These are phyloP conservation scores for Monilinia laxa DNA, from an alignment of 2,329 filamentous ascomycete genomes.

Conservation along the genomic window DNA sequence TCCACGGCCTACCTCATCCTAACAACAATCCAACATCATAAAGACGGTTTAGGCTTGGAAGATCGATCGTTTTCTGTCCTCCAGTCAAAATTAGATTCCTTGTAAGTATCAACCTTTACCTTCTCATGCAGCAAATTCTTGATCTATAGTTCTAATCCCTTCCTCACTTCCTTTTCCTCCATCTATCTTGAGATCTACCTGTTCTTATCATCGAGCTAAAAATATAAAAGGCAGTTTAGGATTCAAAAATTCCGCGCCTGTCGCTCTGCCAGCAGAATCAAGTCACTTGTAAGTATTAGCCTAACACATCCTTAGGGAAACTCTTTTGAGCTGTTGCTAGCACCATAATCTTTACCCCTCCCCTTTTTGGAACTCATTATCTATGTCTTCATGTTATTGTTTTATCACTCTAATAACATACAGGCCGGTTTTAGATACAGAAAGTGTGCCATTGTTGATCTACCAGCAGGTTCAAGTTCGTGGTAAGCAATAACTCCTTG, in stretches of 20 bases:
- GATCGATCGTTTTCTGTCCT: background rate
- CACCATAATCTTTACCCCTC: background rate
- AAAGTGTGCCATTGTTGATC: background rate
- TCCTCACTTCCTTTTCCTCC: background rate
- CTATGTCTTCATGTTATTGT: background rate
- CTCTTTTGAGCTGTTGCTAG: background rate
- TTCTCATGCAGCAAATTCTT: background rate
- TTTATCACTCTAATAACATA: background rate
- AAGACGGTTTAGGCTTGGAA: background rate
- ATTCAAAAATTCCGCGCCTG: background rate
- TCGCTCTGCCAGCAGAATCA: background rate
- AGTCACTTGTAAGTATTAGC: background rate
- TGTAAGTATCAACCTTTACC: background rate
- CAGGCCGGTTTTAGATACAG: background rate
- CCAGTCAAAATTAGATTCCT: background rate
- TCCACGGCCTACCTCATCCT: background rate
- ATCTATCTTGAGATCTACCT: background rate
- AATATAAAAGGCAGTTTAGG: background rate
- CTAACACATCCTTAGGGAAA: background rate
- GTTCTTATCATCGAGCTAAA: background rate
- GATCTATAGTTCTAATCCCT: background rate
- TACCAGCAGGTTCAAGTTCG: background rate
- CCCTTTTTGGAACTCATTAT: background rate
- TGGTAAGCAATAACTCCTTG: background rate
- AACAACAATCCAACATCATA: background rate